Base-by-base conservation (phyloP, 805 yeast species). In the Candida palmyrensis region DNA sequence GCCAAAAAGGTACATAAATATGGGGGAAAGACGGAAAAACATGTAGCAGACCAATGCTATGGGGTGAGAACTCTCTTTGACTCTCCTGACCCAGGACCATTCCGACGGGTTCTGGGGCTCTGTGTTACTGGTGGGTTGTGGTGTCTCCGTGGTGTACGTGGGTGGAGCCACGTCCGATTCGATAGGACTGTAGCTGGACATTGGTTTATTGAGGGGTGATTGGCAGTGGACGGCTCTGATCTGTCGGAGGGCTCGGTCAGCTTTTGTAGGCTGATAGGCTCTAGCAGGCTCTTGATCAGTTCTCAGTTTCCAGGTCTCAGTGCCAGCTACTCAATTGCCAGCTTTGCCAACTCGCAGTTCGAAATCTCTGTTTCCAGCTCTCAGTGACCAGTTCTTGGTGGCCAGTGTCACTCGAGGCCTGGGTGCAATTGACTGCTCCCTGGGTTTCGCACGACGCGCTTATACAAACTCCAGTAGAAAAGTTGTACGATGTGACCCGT, bases 51-150 rank as follows among this genome's bases (percentile, higher is more conserved):
- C 38, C 6, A 83, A 59, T 2, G 94, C 94, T n/a, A 82, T 59
- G 2, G 95, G 95, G 50, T 85, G 95, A 18, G 92, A 79, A 4
- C 92, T 82, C 49, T 82, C 81, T 22, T 71, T 66, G 9, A 83
- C 50, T 25, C 53, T 48, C 29, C 59, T 51, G 5, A 45, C 25
- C 57, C 55, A 53, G 1, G 59, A 44, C 43, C 56, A 45, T 14
- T 48, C 51, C 30, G 25, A 26, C 10, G 44, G 43, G 29, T 38
- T 20, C 16, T 12, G 30, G 20, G 15, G n/a, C n/a, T n/a, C n/a
- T n/a, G n/a, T n/a, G n/a, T 15, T 27, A 7, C n/a, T 24, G 29
- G 28, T 18, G 24, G 9, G 6, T 28, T 8, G 18, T 16, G 27
- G 9, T 8, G 27, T 14, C 9, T 7, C 6, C 17, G 14, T 31